phyloP scores from a whole-genome alignment of 495 filamentous ascomycete species.

The Tuber aestivum region DNA sequence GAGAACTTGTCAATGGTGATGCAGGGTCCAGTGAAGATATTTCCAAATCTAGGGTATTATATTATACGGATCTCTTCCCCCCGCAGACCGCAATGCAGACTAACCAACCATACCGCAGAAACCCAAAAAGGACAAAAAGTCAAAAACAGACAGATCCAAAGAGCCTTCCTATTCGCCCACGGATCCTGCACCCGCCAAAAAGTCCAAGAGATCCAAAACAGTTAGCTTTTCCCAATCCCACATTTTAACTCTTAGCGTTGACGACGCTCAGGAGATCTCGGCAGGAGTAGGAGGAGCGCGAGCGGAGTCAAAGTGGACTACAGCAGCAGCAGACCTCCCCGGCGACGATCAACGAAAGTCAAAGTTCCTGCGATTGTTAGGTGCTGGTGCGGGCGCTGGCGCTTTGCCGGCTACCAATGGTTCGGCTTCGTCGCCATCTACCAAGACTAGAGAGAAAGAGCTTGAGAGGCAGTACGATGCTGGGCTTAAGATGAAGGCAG shows the following conservation, averaged over 20 bases:
- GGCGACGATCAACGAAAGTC: constrained; percentile 50
- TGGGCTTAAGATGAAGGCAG: constrained; percentile 56
- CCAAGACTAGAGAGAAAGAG: constrained; percentile 49
- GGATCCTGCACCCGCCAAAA: constrained; percentile 1
- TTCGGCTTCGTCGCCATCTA: constrained; percentile 32
- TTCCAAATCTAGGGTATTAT: constrained; percentile 2
- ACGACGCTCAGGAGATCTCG: background rate
- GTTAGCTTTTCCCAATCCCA: constrained; percentile 11
- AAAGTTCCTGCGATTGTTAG: constrained; percentile 56
- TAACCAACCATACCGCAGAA: constrained; percentile 22
- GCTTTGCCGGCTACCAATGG: constrained; percentile 19
- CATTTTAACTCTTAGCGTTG: background rate
- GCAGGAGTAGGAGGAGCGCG: constrained; percentile 8
- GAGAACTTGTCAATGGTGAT: constrained; percentile 18
- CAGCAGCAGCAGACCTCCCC: constrained; percentile 41
- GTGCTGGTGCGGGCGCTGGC: constrained; percentile 45
- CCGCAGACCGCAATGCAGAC: constrained; percentile 13
- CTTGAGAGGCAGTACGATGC: constrained; percentile 56
- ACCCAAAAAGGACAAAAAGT: constrained; percentile 22
- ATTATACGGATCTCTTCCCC: background rate
- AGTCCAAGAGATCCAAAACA: constrained; percentile 11
- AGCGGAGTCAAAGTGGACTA: constrained; percentile 8
- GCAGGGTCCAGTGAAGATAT: constrained; percentile 9
- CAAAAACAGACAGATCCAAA: constrained; percentile 1
- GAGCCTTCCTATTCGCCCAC: background rate